phyloP scores from a whole-genome alignment of 441 rosid genomes.

The Aleurites moluccanus region DNA sequence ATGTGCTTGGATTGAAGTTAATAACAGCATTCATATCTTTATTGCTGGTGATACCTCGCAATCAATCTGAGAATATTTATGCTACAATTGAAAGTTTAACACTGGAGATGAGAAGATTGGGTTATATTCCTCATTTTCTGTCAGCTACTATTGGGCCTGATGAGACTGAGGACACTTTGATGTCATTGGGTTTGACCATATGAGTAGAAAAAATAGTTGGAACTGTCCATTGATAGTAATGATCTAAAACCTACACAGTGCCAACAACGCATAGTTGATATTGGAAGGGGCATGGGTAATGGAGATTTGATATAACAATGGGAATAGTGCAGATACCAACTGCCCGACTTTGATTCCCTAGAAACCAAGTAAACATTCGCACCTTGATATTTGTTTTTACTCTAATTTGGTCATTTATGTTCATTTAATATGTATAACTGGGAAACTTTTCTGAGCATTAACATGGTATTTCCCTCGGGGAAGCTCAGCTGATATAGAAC shows the following conservation, averaged over 20 bases:
- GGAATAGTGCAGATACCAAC: background rate
- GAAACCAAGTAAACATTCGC: background rate
- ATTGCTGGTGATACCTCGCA: background rate
- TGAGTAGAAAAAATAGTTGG: background rate
- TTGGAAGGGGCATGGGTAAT: background rate
- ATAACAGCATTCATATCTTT: constrained; percentile 14
- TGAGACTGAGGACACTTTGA: constrained; percentile 14
- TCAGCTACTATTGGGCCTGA: constrained; percentile 2
- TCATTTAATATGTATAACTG: background rate
- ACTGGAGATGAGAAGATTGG: constrained; percentile 6
- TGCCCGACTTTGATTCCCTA: background rate
- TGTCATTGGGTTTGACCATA: background rate
- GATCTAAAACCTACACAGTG: background rate
- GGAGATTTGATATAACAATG: background rate
- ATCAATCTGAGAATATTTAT: background rate
- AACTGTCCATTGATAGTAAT: background rate
- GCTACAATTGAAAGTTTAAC: constrained; percentile 8
- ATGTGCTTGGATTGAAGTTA: constrained; percentile 19
- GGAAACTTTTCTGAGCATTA: background rate
- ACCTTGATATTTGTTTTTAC: background rate
- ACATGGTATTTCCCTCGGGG: background rate
- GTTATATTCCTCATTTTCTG: constrained; percentile 5
- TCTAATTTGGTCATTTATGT: background rate
- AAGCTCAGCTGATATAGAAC: background rate
- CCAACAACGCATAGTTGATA: background rate